Evolutionary conservation across 495 filamentous ascomycete genomes (phyloP), one percentile per base, ranked within the genome.

Genomic region (Hypoxylon lienhwacheense): DNA sequence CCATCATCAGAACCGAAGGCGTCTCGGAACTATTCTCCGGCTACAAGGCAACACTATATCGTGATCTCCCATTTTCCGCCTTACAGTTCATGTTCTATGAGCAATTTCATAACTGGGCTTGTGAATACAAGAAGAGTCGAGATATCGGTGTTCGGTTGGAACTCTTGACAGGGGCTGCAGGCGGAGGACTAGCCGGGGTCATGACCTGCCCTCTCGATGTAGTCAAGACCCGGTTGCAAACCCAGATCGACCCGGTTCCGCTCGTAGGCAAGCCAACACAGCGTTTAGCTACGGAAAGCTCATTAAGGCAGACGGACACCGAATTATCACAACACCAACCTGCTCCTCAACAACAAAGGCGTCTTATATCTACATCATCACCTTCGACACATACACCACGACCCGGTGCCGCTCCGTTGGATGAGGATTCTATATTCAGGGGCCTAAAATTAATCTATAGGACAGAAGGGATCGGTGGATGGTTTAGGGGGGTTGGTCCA

Each of bases 1-100:
- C 89, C 1, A 97, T 98, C 26, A 75, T 91, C 21, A 82, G 81
- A 22, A 77, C 78, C 25, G 95, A 97, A 73, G 93, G 93, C 0
- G 73, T 89, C 25, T 77, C 81, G 0, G 93, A 95, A 10, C 77
- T 98, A 1, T 97, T 96, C 68, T 86, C 95, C 64, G 95, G 95
- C 1, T 98, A 93, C 68, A 91, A 91, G 65, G 87, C 93, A 11
- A 98, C 93, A 0, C 83, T 98, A 16, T 95, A 88, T 75, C 88
- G 93, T 49, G 93, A 97, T 66, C 81, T 98, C 4, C 93, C 93
- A 1, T 98, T 95, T 67, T 96, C 90, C 7, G 93, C 93, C 0
- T 73, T 98, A 5, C 92, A 97, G 66, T 98, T 97, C 70, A 90
- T 95, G 45, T 97, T 98, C 67, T 98, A 97, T 70, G 93, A 98